Base-by-base conservation (phyloP, 2,329 filamentous ascomycete species). In the Elsinoe arachidis region DNA sequence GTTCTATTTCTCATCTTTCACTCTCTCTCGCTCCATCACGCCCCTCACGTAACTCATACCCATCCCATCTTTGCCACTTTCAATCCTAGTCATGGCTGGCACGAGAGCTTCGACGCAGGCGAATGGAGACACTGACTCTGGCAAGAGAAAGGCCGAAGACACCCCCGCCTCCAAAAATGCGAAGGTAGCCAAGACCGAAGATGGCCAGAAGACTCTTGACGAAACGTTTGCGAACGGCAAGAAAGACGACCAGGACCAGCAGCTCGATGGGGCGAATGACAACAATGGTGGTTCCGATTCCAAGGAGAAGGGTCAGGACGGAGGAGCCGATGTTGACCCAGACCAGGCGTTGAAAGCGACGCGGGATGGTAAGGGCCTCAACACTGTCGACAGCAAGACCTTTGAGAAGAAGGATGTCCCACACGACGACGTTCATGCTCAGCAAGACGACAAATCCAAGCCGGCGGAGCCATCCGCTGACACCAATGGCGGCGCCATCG, bases 201-300 rank as follows among this genome's bases (percentile, higher is more conserved):
- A 74, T 61, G 72, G 73, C 59, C 79, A 82, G 64, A 75, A 75
- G 62, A 80, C 77, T 0, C 72, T 81, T 34, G 79, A 82, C 59
- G 77, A 81, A 61, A 75, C 73, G 0, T 67, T 80, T 37, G 44
- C 43, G 35, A 61, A 63, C 33, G 39, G 35, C 17, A 60, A 59
- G 19, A 59, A 60, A 47, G 54, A 61, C 14, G 23, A 56, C 15
- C 23, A 56, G 15, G 56, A 38, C 21, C 38, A 57, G 12, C 35
- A 56, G 34, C 12, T 39, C 11, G 60, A 62, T 15, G 37, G n/a
- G 23, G 34, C 44, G 39, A 59, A 52, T 44, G 52, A 59, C 23
- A 39, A 14, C 33, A 59, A 59, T 33, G 53, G 35, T 35, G 54
- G 49, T 17, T 33, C 60, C 35, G 58, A 58, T 10, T 61, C 58